Base-by-base conservation (phyloP, 352 stramenopile species). In the Albugo candida region DNA sequence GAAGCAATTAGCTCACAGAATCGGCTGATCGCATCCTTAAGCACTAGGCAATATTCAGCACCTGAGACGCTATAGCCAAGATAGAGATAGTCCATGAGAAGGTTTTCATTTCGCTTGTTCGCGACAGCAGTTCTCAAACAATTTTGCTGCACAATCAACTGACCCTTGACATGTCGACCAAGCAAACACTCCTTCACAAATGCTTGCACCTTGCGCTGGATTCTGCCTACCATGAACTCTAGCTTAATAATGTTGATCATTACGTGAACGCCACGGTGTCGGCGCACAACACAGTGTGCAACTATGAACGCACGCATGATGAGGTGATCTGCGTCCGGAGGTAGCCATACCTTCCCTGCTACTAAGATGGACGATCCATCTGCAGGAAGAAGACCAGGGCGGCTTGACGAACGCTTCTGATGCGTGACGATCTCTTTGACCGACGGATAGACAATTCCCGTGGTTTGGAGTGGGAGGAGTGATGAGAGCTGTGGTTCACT, bases 1-100 rank as follows among this genome's bases (percentile, higher is more conserved):
- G 51, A 54, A 5, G 35, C 39, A 14, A 56, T 45, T 16, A 61
- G 20, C 37, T 59, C 50, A 20, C 54, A 64, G 18, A 58, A 61
- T 20, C 60, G 58, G 19, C 5, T 51, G 24, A 64, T 20, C 8
- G 46, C 51, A 39, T 61, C 50, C 36, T 64, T 61, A 2, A 46
- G 16, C 11, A 49, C 38, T 36, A 56, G 31, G 2, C 52, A 21
- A 5, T 60, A 55, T 4, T 46, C 6, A 2, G n/a, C 20, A 17
- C 38, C 20, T 19, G 38, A 24, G 20, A 43, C 8, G 8, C 38
- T 24, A 43, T 43, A 3, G 38, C 38, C 38, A 24, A 64, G 31
- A n/a, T 36, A 56, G 3, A 63, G 45, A 24, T 51, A 60, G 34
- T 60, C 45, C 37, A 41, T 45, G 31, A 55, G 44, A 11, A 63